Conservation (phyloP, 805 yeast genomes). For the Kazachstania bromeliacearum region DNA sequence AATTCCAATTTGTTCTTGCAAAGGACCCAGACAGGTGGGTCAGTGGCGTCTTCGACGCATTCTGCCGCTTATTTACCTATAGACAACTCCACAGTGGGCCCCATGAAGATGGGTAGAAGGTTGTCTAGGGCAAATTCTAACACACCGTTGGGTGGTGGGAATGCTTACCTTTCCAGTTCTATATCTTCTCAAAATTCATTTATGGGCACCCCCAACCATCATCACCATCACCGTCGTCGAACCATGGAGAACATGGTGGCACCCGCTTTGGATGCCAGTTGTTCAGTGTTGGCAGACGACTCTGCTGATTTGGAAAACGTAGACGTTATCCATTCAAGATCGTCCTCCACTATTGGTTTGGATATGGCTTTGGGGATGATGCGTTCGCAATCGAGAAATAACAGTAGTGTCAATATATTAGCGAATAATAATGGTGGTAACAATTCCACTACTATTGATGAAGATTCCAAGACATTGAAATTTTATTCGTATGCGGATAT, state of each 20-base stretch:
- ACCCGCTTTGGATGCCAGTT: conserved; percentile 74
- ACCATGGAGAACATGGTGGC: conserved; percentile 61
- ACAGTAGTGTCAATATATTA: background rate
- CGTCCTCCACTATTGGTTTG: conserved; percentile 44
- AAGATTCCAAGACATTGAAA: conserved; percentile 21
- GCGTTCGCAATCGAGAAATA: conserved; percentile 6
- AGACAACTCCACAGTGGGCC: background rate
- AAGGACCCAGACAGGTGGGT: conserved; percentile 6
- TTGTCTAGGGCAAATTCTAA: conserved; percentile 1
- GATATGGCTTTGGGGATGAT: conserved; percentile 30
- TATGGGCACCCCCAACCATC: conserved; percentile 4
- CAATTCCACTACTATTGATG: background rate
- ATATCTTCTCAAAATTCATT: background rate
- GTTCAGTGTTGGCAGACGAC: conserved; percentile 48
- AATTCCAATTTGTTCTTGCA: conserved; percentile 5
- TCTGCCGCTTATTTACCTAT: background rate
- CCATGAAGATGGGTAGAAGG: conserved; percentile 1
- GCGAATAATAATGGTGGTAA: background rate
- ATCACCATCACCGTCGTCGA: conserved; percentile 28
- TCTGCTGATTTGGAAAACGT: conserved; percentile 55
- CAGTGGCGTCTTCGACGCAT: conserved; percentile 1
- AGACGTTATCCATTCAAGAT: conserved; percentile 58
- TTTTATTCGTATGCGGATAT: conserved; percentile 78
- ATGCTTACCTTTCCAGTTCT: too few relatives aligned
- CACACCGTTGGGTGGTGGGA: background rate